phyloP scores from a whole-genome alignment of 495 filamentous ascomycete species.

The Talaromyces trachyspermus region DNA sequence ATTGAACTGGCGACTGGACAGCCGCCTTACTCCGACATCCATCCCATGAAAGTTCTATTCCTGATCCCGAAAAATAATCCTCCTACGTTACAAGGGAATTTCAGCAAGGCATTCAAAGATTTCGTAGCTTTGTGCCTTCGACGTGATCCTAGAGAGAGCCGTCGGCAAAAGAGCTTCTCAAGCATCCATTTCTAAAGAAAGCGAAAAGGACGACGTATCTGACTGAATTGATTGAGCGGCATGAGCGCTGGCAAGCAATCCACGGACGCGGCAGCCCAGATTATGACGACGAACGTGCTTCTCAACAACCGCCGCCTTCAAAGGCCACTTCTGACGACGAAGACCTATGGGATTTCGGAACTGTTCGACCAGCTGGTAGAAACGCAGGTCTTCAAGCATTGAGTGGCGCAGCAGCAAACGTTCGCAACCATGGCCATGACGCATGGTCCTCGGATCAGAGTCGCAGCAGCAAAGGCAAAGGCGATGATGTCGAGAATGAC shows the following conservation, averaged over 20 bases:
- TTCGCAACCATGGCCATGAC: slow-evolving; percentile 36
- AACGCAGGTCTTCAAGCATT: slow-evolving; percentile 53
- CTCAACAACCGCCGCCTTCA: slow-evolving; percentile 22
- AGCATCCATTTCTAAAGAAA: slow-evolving; percentile 79
- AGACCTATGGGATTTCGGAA: slow-evolving; percentile 95
- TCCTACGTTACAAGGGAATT: slow-evolving; percentile 75
- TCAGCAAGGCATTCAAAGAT: slow-evolving; percentile 86
- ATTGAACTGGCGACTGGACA: slow-evolving; percentile 90
- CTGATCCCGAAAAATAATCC: slow-evolving; percentile 93
- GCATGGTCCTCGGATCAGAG: not conserved
- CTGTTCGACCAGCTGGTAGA: slow-evolving; percentile 65
- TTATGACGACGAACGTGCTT: slow-evolving; percentile 51
- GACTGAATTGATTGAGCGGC: slow-evolving; percentile 86
- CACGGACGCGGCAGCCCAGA: slow-evolving; percentile 44
- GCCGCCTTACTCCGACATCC: slow-evolving; percentile 92
- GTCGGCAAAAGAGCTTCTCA: slow-evolving; percentile 78
- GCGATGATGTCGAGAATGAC: not conserved
- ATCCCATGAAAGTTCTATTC: slow-evolving; percentile 98
- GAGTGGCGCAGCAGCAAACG: slow-evolving; percentile 67
- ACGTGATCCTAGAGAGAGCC: slow-evolving; percentile 84
- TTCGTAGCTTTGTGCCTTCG: slow-evolving; percentile 84
- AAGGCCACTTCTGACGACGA: slow-evolving; percentile 38
- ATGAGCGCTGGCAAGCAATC: slow-evolving; percentile 74
- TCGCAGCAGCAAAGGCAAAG: not conserved
- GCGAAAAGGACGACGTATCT: slow-evolving; percentile 88